These are phyloP conservation scores for Asterella californica DNA, from an alignment of 225 moss, liverwort and hornwort genomes.

Conservation along the genomic window DNA sequence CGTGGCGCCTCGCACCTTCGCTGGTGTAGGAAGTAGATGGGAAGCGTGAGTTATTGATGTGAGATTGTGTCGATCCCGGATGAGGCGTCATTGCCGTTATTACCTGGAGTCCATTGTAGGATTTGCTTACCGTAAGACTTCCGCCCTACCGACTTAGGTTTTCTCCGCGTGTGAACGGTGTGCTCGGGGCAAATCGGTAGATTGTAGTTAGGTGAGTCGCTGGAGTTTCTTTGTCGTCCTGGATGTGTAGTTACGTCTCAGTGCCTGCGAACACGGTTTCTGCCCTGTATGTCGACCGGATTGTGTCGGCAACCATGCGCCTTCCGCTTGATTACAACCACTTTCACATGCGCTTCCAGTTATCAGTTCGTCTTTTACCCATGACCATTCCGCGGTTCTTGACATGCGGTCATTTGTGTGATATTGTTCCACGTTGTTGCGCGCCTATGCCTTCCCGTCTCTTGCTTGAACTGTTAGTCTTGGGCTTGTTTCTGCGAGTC, in stretches of 20 bases:
- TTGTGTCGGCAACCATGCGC: not conserved
- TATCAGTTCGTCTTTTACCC: not conserved
- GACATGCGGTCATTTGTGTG: not conserved
- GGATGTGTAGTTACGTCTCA: not conserved
- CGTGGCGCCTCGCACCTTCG: not conserved
- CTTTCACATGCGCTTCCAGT: not conserved
- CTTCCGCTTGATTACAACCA: not conserved
- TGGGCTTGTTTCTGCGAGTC: not conserved
- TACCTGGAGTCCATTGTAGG: not conserved
- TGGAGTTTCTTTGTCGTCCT: not conserved
- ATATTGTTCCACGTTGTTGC: not conserved
- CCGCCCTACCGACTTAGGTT: not conserved
- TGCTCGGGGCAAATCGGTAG: not conserved
- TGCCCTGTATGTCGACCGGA: not conserved
- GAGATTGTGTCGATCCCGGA: not conserved
- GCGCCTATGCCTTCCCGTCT: not conserved
- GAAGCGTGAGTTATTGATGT: not conserved
- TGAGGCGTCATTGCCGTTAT: not conserved
- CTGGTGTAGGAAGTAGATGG: not conserved
- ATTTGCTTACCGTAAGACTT: too few relatives aligned
- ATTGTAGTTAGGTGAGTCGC: not conserved
- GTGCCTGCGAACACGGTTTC: too few relatives aligned
- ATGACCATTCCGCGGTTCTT: not conserved
- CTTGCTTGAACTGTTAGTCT: not conserved
- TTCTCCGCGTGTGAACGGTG: slow-evolving; percentile 2